Evolutionary conservation across 2,329 filamentous ascomycete genomes (phyloP), one percentile per base, ranked within the genome.

Genomic region (Aureobasidium namibiae): DNA sequence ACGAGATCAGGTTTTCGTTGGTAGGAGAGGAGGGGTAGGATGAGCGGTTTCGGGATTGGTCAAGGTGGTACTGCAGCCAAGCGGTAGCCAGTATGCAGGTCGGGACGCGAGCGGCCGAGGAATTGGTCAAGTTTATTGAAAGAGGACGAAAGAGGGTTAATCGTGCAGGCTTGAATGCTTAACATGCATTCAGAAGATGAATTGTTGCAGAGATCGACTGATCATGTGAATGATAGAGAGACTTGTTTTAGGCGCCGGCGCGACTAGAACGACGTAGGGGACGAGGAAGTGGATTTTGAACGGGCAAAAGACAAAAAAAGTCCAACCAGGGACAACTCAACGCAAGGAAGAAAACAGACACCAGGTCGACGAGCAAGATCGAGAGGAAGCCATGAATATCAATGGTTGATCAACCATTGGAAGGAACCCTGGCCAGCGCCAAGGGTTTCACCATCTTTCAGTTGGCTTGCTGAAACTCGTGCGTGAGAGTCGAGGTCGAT

Each of bases 1-100:
- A 34, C n/a, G n/a, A 21, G 52, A 45, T 26, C 29, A 36, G 26
- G 39, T 44, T 34, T 39, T 57, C 29, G 41, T 56, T 45, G 24
- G 41, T 46, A n/a, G 18, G 24, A 21, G 29, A 41, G 21, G 54
- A 48, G 54, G 42, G 54, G 41, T 39, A 48, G 34, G n/a, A 26
- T 44, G 24, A 26, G 31, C 38, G 50, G 39, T 33, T 42, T 41
- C 24, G 41, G 53, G 39, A 31, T 36, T 46, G 31, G 29, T 14
- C 24, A 38, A 57, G 54, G 54, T 57, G 16, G 23, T 33, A 57
- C 54, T 57, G 54, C 54, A 57, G 53, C 41, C 41, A 56, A 56
- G 53, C 53, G 53, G 34, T 13, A 33, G 44, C 44, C 44, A 48
- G 44, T 36, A 56, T 56, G 53, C 53, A 56, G 53, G 41, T 10